Base-by-base conservation (phyloP, 129 eudicot species). In the Dittrichia graveolens region DNA sequence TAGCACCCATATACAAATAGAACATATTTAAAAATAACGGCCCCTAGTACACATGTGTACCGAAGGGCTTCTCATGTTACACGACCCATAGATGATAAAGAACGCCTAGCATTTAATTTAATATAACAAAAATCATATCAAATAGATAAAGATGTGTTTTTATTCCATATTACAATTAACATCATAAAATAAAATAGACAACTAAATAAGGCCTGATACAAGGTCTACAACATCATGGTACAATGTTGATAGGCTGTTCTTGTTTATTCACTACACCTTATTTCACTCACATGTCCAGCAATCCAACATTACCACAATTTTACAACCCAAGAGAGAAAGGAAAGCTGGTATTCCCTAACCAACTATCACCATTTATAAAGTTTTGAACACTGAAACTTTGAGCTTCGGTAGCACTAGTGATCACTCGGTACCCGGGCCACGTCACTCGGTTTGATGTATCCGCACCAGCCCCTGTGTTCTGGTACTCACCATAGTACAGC, bases 361-460 rank as follows among this genome's bases (percentile, higher is more conserved):
- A 91, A 37, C 66, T 78, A 2, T 79, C 86, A 46, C 95, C 97
- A 35, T 68, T 77, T 58, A 91, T 83, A 53, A 91, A 91, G 15
- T 48, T 79, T 12, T 82, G 85, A 1, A 87, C 82, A 5, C 86
- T 84, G 53, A 64, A 91, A 15, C 78, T 53, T 72, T 75, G 80
- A 42, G 96, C 97, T 79, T 84, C 96, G 0, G 85, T 77, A 0
- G 83, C 74, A 80, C 74, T 81, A 5, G 89, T 91, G 3, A 91
- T 86, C 44, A 88, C 96, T 73, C 62, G 79, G 16, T 61, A 85
- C 53, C 97, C 97, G 5, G 55, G 49, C 98, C 98, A 92, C 1
- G 57, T 71, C 19, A 89, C 98, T 52, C 98, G 83, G 4, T 74
- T 67, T 0, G 89, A 79, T 5, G 95, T 89, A 15, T 55, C 74